These are phyloP conservation scores for Ascochyta lentis DNA, from an alignment of 2,329 filamentous ascomycete genomes.

Conservation along the genomic window DNA sequence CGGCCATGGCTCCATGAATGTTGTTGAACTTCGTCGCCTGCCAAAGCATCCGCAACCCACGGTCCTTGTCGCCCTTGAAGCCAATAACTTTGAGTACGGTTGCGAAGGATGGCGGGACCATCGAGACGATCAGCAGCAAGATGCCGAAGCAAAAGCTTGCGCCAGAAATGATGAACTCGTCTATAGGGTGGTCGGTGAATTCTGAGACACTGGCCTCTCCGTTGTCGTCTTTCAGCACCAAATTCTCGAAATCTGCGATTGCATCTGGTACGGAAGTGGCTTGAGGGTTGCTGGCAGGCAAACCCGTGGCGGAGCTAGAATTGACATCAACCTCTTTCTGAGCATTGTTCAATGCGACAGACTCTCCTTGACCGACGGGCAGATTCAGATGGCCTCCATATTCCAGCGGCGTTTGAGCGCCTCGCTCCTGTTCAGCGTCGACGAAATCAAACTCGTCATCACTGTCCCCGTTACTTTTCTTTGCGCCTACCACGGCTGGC, in stretches of 20 bases:
- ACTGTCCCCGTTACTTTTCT: constrained; percentile 31
- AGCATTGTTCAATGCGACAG: constrained; percentile 33
- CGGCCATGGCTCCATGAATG: constrained; percentile 90
- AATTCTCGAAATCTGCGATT: constrained; percentile 41
- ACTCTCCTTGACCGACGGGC: constrained; percentile 29
- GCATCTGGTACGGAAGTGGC: constrained; percentile 29
- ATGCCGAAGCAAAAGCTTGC: constrained; percentile 90
- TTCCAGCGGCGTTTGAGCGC: constrained; percentile 54
- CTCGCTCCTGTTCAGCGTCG: constrained; percentile 61
- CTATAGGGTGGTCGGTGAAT: constrained; percentile 74
- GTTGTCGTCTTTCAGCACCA: constrained; percentile 41
- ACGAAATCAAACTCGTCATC: constrained; percentile 59
- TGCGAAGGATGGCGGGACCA: constrained; percentile 91
- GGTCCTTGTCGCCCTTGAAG: constrained; percentile 85
- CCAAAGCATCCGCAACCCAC: constrained; percentile 88
- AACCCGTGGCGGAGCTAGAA: constrained; percentile 34
- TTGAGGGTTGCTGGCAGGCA: constrained; percentile 30
- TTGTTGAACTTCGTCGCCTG: constrained; percentile 84
- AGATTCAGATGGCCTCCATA: constrained; percentile 56
- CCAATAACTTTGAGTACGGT: constrained; percentile 86
- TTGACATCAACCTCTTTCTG: constrained; percentile 29
- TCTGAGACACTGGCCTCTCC: constrained; percentile 66
- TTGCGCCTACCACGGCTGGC: background rate
- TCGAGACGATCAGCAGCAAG: constrained; percentile 83
- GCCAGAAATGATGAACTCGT: constrained; percentile 88